These are phyloP conservation scores for Kurtzmaniella cleridarum DNA, from an alignment of 805 yeast genomes.

Conservation along the genomic window DNA sequence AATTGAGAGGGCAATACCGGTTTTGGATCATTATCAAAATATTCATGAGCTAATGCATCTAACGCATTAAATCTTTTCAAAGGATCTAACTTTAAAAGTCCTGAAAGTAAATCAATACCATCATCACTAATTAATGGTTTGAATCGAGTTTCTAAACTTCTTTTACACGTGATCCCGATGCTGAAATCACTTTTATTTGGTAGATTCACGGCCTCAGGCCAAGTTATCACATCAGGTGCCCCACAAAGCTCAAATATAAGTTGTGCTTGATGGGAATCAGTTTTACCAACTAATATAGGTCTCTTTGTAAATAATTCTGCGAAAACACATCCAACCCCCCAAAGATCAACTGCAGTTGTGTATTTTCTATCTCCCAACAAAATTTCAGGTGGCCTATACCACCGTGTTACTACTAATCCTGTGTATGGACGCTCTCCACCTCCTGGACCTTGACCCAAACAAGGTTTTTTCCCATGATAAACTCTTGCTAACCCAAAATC, in stretches of 20 bases:
- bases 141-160: slow-evolving; percentile 49
- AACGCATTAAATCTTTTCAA: slow-evolving; percentile 67
- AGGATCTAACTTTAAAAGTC: slow-evolving; percentile 68
- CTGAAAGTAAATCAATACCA: slow-evolving; percentile 54
- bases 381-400: slow-evolving; percentile 97
- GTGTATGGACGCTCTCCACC: slow-evolving; percentile 52
- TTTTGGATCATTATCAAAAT: slow-evolving; percentile 61
- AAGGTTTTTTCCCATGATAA: slow-evolving; percentile 60
- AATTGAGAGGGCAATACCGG: slow-evolving; percentile 53
- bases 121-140: slow-evolving; percentile 32
- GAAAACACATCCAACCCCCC: slow-evolving; percentile 97
- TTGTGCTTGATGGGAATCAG: slow-evolving; percentile 86
- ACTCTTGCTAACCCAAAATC: slow-evolving; percentile 92
- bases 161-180: slow-evolving; percentile 39
- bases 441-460: slow-evolving; percentile 47
- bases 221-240: slow-evolving; percentile 54
- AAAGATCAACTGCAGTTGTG: slow-evolving; percentile 92
- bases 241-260: slow-evolving; percentile 79
- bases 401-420: slow-evolving; percentile 82
- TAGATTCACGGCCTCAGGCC: slow-evolving; percentile 57
- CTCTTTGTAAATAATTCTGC: slow-evolving; percentile 80
- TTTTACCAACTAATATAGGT: slow-evolving; percentile 80
- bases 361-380: slow-evolving; percentile 79
- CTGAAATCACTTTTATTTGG: slow-evolving; percentile 49
- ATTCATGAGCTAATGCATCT: slow-evolving; percentile 67